A percentile compares a stretch with the other conserved stretches of the same genome.
Conservation (phyloP, 176 grass and related monocot species). For the Zoysia japonica region DNA sequence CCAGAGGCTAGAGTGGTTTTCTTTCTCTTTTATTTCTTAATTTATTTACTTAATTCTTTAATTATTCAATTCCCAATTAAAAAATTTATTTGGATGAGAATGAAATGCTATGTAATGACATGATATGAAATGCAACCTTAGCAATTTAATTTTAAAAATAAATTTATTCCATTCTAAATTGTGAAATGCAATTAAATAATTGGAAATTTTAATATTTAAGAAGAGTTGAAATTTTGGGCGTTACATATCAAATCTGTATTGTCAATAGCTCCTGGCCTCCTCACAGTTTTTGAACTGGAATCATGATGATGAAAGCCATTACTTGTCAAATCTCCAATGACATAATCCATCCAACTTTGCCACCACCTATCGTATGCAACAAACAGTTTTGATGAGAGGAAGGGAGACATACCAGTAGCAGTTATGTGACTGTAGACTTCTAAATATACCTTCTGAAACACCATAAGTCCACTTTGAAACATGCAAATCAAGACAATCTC, state of each 20-base stretch:
- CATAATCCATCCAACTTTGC: conserved; percentile 98
- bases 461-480: neutral
- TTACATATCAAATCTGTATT: conserved; percentile 52
- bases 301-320: conserved; percentile 79
- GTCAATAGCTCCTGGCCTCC: conserved; percentile 76
- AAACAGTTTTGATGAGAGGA: conserved; percentile 1
- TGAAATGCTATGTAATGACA: too few relatives aligned
- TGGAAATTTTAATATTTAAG: too few relatives aligned
- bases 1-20: too few relatives aligned
- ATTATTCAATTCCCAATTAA: too few relatives aligned
- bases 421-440: conserved; percentile 22
- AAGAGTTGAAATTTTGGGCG: too few relatives aligned
- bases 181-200: too few relatives aligned
- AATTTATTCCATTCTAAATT: too few relatives aligned
- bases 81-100: too few relatives aligned
- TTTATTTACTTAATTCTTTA: too few relatives aligned
- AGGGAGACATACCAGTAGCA: neutral
- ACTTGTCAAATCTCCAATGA: conserved; percentile 81
- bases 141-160: too few relatives aligned
- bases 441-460: conserved; percentile 27
- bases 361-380: conserved; percentile 76
- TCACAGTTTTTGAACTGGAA: conserved; percentile 47
- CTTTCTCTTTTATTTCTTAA: too few relatives aligned
- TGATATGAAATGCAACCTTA: too few relatives aligned
- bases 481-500: neutral